Percentiles rank a stretch among this genome's conserved stretches.
Conservation (phyloP, 495 filamentous ascomycete genomes). For the Glarea lozoyensis region DNA sequence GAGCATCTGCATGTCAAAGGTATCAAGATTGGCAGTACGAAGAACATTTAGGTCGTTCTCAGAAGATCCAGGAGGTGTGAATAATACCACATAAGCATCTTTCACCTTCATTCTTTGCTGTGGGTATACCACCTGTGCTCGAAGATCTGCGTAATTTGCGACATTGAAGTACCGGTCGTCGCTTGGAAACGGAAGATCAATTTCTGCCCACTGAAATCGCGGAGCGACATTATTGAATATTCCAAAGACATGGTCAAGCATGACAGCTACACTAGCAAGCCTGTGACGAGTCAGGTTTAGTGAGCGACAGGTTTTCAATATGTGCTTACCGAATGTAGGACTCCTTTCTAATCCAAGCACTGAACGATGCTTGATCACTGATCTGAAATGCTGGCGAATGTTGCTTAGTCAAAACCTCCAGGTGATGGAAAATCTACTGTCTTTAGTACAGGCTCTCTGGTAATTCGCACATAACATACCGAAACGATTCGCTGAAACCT, state of each 20-base stretch:
- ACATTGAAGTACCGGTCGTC: slow-evolving; percentile 15
- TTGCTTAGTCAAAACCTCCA: slow-evolving; percentile 12
- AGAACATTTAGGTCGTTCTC: slow-evolving; percentile 4
- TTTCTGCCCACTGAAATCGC: slow-evolving; percentile 19
- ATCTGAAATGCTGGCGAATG: slow-evolving; percentile 11
- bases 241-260: slow-evolving; percentile 21
- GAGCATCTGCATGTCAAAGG: slow-evolving; percentile 21
- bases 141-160: slow-evolving; percentile 13
- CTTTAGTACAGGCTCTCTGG: background rate
- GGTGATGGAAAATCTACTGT: slow-evolving; percentile 15
- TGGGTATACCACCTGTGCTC: slow-evolving; percentile 1
- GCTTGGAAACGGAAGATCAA: slow-evolving; percentile 17
- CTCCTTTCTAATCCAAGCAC: slow-evolving; percentile 15
- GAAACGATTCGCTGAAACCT: slow-evolving; percentile 15
- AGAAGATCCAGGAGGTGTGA: background rate
- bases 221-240: slow-evolving; percentile 23
- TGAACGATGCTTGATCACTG: slow-evolving; percentile 13
- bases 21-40: slow-evolving; percentile 4
- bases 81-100: slow-evolving; percentile 17
- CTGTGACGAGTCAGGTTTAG: slow-evolving; percentile 3
- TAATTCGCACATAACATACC: slow-evolving; percentile 6
- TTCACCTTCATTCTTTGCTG: slow-evolving; percentile 14
- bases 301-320: background rate
- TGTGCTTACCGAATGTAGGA: slow-evolving; percentile 12
- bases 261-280: slow-evolving; percentile 7